These are phyloP conservation scores for Coemansia sp. DNA, from an alignment of 192 early-diverging fungal genomes.

Conservation along the genomic window DNA sequence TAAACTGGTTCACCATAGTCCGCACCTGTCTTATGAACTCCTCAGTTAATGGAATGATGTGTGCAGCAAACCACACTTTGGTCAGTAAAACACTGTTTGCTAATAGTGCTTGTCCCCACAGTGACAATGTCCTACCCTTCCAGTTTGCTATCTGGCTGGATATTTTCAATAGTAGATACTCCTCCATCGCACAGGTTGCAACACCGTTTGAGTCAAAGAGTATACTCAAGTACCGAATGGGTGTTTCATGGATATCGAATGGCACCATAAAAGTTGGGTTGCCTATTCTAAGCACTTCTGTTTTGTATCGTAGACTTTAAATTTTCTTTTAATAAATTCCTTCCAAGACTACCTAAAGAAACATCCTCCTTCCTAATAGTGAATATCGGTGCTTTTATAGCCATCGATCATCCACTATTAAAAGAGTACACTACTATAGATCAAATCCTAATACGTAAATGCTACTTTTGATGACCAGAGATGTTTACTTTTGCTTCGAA, in stretches of 20 bases:
- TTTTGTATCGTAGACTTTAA: too few species aligned
- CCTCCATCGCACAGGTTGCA: slow-evolving; percentile 1
- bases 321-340: too few species aligned
- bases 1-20: background rate
- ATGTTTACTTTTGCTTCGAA: too few species aligned
- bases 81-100: background rate
- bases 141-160: background rate
- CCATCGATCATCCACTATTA: too few species aligned
- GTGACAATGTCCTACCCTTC: background rate
- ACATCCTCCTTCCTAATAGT: too few species aligned
- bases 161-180: background rate
- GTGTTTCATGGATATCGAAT: background rate
- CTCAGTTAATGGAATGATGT: slow-evolving; percentile 1
- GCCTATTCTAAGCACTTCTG: too few species aligned
- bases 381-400: too few species aligned
- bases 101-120: background rate
- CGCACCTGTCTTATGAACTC: background rate
- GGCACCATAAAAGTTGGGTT: background rate
- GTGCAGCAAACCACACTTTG: slow-evolving; percentile 10
- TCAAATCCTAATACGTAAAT: too few species aligned
- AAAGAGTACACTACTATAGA: too few species aligned
- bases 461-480: too few species aligned
- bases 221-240: slow-evolving; percentile 12
- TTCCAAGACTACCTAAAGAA: too few species aligned
- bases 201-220: slow-evolving; percentile 3